Conservation (phyloP, 2,329 filamentous ascomycete genomes). For the Aspergillus fructus region DNA sequence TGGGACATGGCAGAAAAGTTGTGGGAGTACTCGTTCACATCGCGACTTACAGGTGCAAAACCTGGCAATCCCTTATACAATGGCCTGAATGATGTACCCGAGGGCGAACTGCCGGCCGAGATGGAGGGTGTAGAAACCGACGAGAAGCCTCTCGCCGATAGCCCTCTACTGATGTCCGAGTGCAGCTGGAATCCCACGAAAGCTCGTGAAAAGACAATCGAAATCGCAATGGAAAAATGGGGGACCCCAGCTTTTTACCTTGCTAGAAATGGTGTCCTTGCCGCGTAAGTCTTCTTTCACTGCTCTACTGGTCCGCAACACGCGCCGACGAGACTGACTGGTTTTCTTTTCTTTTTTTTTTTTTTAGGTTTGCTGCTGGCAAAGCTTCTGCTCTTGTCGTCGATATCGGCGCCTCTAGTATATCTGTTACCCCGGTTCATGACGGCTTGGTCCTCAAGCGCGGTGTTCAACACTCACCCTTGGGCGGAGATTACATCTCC, state of each 20-base stretch:
- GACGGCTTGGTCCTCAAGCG: slow-evolving; percentile 94
- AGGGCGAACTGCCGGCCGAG: slow-evolving; percentile 58
- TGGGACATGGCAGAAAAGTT: slow-evolving; percentile 89
- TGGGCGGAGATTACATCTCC: slow-evolving; percentile 87
- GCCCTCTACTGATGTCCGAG: slow-evolving; percentile 89
- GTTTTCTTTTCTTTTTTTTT: neutral
- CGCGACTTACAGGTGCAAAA: slow-evolving; percentile 76
- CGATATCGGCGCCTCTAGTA: slow-evolving; percentile 84
- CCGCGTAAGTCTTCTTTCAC: slow-evolving; percentile 55
- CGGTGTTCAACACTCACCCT: slow-evolving; percentile 78
- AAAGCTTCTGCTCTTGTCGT: slow-evolving; percentile 92
- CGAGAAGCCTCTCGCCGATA: slow-evolving; percentile 81
- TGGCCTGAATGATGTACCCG: slow-evolving; percentile 69
- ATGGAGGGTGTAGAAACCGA: slow-evolving; percentile 61
- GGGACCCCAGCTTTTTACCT: slow-evolving; percentile 93
- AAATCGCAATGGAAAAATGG: slow-evolving; percentile 97
- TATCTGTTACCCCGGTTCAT: slow-evolving; percentile 85
- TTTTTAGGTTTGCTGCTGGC: slow-evolving; percentile 72
- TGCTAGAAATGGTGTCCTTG: slow-evolving; percentile 81
- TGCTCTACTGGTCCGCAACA: neutral
- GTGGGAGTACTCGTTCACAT: slow-evolving; percentile 91
- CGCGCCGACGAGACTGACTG: slow-evolving; percentile 6
- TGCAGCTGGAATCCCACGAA: slow-evolving; percentile 89
- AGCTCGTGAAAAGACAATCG: slow-evolving; percentile 87
- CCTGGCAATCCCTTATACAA: slow-evolving; percentile 71